Conservation (phyloP, 345 rosid genomes). For the Euphorbia pulcherrima region DNA sequence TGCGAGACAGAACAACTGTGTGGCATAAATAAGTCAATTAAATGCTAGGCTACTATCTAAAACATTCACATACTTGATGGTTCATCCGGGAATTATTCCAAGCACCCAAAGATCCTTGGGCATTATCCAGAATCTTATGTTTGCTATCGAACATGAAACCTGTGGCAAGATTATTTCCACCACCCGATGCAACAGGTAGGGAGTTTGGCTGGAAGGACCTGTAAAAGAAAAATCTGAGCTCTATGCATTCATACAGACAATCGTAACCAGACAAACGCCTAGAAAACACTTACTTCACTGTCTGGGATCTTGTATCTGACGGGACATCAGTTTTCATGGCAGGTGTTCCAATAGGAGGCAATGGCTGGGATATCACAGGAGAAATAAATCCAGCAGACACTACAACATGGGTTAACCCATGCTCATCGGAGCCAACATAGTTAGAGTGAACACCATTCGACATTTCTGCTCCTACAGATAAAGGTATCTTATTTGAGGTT, state of each 20-base stretch:
- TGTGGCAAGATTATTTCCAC: constrained; percentile 45
- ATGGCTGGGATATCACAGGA: constrained; percentile 38
- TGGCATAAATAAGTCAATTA: neutral
- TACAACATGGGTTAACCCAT: constrained; percentile 33
- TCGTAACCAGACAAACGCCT: constrained; percentile 12
- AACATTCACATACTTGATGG: constrained; percentile 57
- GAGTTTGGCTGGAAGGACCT: constrained; percentile 53
- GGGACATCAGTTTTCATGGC: constrained; percentile 54
- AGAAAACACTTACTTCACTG: constrained; percentile 42
- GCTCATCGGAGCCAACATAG: constrained; percentile 37
- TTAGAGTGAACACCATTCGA: constrained; percentile 31
- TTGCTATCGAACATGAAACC: constrained; percentile 50
- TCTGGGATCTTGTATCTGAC: constrained; percentile 47
- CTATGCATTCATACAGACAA: constrained; percentile 7
- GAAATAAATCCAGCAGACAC: constrained; percentile 40
- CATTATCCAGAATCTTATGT: constrained; percentile 55
- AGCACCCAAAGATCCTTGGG: constrained; percentile 58
- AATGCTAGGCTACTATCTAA: neutral
- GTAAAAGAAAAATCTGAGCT: constrained; percentile 21
- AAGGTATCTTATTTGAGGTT: constrained; percentile 42
- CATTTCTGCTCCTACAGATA: constrained; percentile 40
- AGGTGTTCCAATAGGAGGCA: constrained; percentile 81
- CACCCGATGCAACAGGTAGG: constrained; percentile 33
- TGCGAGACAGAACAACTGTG: neutral
- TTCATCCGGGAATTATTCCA: constrained; percentile 63